Conservation (phyloP, 495 filamentous ascomycete species). For the Lophiostoma macrostomum region DNA sequence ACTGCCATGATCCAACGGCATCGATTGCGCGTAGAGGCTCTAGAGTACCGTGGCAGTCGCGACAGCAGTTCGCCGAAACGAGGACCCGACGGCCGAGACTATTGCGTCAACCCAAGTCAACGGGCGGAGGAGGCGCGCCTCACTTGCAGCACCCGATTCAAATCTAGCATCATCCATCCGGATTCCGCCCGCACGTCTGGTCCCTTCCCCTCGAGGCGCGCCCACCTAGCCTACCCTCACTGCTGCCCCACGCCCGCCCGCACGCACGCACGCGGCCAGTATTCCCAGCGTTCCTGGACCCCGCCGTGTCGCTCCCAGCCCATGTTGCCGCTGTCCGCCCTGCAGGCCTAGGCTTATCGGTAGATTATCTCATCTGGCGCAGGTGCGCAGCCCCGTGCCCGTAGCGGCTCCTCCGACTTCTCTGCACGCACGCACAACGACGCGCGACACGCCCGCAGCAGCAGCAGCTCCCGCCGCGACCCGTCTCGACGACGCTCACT, state of each 20-base stretch:
- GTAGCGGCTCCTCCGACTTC: slow-evolving; percentile 17
- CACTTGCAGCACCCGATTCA: no score
- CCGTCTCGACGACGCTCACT: slow-evolving; percentile 13
- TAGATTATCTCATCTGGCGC: slow-evolving; percentile 29
- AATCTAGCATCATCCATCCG: no score
- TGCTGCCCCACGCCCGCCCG: neutral
- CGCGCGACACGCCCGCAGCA: slow-evolving; percentile 4
- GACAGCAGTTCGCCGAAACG: neutral
- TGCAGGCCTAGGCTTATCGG: slow-evolving; percentile 23
- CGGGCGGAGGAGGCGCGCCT: neutral
- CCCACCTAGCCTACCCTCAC: neutral
- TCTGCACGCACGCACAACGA: slow-evolving; percentile 12
- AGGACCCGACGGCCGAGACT: neutral
- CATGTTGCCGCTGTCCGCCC: slow-evolving; percentile 4
- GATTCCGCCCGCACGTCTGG: no score
- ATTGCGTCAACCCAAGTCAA: slow-evolving; percentile 14
- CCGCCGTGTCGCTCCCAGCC: neutral
- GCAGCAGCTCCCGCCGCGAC: no score
- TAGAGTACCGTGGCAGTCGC: neutral
- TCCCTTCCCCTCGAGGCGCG: neutral
- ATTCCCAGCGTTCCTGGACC: neutral
- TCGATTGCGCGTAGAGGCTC: neutral
- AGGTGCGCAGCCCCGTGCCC: slow-evolving; percentile 16
- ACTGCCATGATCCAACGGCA: no score
- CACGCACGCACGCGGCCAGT: neutral